Evolutionary conservation across 805 yeast genomes (phyloP), one percentile per base, ranked within the genome.

Genomic region (Cyberlindnera petersonii): DNA sequence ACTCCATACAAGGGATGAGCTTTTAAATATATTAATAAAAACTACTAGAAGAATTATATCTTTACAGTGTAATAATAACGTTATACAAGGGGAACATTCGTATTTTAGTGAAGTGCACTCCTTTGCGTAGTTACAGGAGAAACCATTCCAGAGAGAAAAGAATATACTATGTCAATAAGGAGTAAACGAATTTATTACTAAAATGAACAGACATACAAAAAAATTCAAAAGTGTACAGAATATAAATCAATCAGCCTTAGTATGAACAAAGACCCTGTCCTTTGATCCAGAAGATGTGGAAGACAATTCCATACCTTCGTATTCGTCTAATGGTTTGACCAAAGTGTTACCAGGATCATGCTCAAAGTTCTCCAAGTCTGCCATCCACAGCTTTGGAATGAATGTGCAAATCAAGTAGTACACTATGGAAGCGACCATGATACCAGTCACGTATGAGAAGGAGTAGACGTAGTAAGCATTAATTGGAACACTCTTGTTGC

Each of bases 401-500:
- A 72, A 19, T 36, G 61, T 54, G 39, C 76, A 68, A 37, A 79
- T 52, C 5, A 68, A 16, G 9, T 72, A 69, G 58, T 81, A 76
- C 8, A 75, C 64, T 5, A 66, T 42, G 32, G 68, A 63, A 0
- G 86, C 67, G 5, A 72, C 60, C 17, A 71, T 49, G 57, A 77
- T 79, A 6, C 91, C 91, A 46, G 77, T 71, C 43, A 83, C 76
- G 63, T 77, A 52, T 9, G 56, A 50, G 31, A 52, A 40, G 3
- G 56, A 52, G 40, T 83, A 86, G 33, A 86, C 69, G 42, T 74
- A 65, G 35, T 75, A 70, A n/a, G 94, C 95, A 22, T 87, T 93
- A 26, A 65, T 61, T 17, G 94, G 88, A 13, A 85, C 86, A 27
- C 49, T 41, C 48, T 71, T 73, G 16, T 80, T 74, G 24, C 79